Percentiles rank a stretch among this genome's conserved stretches.
phyloP scores from a whole-genome alignment of 192 early-diverging fungal genomes.

The Irineochytrium annulatum region DNA sequence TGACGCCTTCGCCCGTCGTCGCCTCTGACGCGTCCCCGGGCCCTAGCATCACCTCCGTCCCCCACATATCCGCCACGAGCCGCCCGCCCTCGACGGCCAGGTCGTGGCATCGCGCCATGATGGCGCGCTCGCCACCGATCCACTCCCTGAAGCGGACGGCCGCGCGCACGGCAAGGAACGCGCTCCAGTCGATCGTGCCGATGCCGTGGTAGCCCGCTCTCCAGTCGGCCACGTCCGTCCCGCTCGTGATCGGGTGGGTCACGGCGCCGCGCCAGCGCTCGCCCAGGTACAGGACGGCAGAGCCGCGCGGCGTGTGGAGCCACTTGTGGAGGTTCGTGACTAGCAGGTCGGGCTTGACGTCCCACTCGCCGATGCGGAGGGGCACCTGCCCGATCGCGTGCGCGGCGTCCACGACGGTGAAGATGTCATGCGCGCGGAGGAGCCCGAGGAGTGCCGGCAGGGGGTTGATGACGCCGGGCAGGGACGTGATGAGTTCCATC shows the following conservation, averaged over 20 bases:
- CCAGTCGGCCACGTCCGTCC: neutral
- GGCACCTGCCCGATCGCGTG: conserved; percentile 67
- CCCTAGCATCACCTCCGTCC: conserved; percentile 42
- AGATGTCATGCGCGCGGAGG: conserved; percentile 44
- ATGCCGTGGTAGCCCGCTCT: conserved; percentile 13
- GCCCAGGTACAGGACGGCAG: conserved; percentile 47
- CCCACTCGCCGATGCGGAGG: conserved; percentile 7
- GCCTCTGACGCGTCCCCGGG: neutral
- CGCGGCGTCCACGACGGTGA: conserved; percentile 58
- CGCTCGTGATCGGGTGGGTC: conserved; percentile 8
- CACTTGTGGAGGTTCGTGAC: conserved; percentile 70
- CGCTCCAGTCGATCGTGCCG: conserved; percentile 20
- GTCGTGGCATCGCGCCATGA: conserved; percentile 48
- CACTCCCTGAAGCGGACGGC: conserved; percentile 50
- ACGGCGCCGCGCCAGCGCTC: conserved; percentile 32
- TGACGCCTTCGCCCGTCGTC: conserved; percentile 36
- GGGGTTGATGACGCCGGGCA: conserved; percentile 47
- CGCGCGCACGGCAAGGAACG: conserved; percentile 29
- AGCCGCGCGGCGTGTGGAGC: conserved; percentile 52
- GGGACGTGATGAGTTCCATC: conserved; percentile 55
- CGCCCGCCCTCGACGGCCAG: conserved; percentile 55
- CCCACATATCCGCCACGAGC: conserved; percentile 52
- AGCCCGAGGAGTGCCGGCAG: conserved; percentile 34
- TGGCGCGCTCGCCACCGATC: conserved; percentile 58
- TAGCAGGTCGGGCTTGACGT: conserved; percentile 47